Conservation (phyloP, 1,284 basidiomycete genomes). For the Heterobasidion parviporum region DNA sequence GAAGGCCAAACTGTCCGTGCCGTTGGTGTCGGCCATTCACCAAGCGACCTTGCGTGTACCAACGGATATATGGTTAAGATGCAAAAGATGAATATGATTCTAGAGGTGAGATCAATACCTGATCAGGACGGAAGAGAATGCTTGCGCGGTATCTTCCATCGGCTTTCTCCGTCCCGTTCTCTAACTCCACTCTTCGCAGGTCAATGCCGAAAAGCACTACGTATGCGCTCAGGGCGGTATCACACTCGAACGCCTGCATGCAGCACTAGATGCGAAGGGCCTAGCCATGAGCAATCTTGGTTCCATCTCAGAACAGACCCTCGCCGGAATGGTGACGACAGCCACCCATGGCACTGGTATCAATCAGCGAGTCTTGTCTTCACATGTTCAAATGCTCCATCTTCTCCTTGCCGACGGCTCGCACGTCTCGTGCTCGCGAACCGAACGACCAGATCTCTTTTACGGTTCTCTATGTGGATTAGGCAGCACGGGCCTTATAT, state of each 20-base stretch:
- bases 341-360: slow-evolving; percentile 93
- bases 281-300: slow-evolving; percentile 91
- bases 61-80: slow-evolving; percentile 78
- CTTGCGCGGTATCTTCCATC: background rate
- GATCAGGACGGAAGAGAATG: no score
- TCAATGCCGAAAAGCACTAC: slow-evolving; percentile 63
- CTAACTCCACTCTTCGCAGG: slow-evolving; percentile 31
- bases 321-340: slow-evolving; percentile 89
- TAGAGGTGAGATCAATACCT: slow-evolving; percentile 47
- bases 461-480: slow-evolving; percentile 87
- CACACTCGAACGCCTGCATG: slow-evolving; percentile 66
- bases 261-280: slow-evolving; percentile 53
- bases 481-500: slow-evolving; percentile 88
- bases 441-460: slow-evolving; percentile 72
- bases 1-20: slow-evolving; percentile 71
- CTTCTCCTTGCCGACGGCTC: slow-evolving; percentile 71
- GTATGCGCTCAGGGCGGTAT: slow-evolving; percentile 77
- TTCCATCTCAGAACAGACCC: slow-evolving; percentile 94
- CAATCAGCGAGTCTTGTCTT: slow-evolving; percentile 75
- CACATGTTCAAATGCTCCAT: slow-evolving; percentile 69
- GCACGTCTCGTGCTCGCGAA: slow-evolving; percentile 59
- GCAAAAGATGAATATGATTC: slow-evolving; percentile 55
- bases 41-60: slow-evolving; percentile 87
- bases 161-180: slow-evolving; percentile 7
- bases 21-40: slow-evolving; percentile 88